Evolutionary conservation across 306 rosid genomes (phyloP).

Genomic region (Prosopis cineraria): DNA sequence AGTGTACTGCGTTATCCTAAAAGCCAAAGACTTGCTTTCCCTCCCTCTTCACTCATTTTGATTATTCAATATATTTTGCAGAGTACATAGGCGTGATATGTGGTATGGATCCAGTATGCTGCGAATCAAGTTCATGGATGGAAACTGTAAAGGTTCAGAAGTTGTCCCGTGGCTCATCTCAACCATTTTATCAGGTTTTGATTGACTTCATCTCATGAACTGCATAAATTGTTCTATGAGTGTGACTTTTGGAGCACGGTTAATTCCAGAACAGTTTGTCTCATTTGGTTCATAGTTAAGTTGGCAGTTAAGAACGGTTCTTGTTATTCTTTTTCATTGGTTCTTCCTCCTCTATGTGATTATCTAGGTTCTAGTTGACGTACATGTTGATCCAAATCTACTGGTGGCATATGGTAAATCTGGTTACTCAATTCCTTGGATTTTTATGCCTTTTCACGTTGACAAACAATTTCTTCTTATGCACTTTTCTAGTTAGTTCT

Average conservation of each 20-base stretch:
- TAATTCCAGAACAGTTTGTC: conserved; percentile 2
- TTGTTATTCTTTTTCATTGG: conserved; percentile 30
- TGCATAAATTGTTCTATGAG: not conserved
- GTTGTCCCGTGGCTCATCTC: conserved; percentile 69
- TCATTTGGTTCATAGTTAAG: not conserved
- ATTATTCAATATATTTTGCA: conserved; percentile 43
- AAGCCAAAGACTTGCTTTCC: conserved; percentile 5
- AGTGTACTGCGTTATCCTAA: conserved; percentile 4
- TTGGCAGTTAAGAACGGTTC: conserved; percentile 24
- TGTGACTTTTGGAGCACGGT: conserved; percentile 2
- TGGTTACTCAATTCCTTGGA: conserved; percentile 28
- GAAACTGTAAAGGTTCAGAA: conserved; percentile 82
- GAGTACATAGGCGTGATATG: conserved; percentile 81
- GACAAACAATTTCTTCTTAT: not conserved
- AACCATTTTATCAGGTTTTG: conserved; percentile 90
- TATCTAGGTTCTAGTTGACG: conserved; percentile 82
- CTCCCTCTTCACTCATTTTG: conserved; percentile 12
- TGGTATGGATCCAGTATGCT: conserved; percentile 97
- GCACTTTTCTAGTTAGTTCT: conserved; percentile 2
- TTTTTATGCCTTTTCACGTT: not conserved
- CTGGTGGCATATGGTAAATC: conserved; percentile 88
- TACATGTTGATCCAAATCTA: conserved; percentile 76
- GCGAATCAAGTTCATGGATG: conserved; percentile 95
- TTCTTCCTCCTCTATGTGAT: conserved; percentile 11
- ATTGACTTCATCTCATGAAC: conserved; percentile 9